These are phyloP conservation scores for Cucurbitaria berberidis DNA, from an alignment of 2,329 filamentous ascomycete genomes.

Conservation along the genomic window DNA sequence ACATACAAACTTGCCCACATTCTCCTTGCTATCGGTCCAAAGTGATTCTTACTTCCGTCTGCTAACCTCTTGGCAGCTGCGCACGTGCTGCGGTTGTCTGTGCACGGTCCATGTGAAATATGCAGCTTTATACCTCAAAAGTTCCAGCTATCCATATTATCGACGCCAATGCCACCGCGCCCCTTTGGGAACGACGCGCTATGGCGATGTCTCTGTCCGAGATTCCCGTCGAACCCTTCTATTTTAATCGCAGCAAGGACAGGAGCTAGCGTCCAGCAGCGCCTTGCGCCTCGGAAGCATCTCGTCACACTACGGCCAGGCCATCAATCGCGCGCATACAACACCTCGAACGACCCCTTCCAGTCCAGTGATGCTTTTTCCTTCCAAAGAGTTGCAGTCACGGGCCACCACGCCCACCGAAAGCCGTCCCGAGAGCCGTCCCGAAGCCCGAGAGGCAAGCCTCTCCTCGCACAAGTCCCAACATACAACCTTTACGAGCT, in stretches of 20 bases:
- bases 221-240: slow-evolving; percentile 20
- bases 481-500: slow-evolving; percentile 40
- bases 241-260: not conserved
- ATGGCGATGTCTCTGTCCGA: slow-evolving; percentile 45
- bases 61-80: not conserved
- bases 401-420: no score
- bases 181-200: slow-evolving; percentile 44
- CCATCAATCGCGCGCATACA: slow-evolving; percentile 23
- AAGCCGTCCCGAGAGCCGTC: not conserved
- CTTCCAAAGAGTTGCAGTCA: slow-evolving; percentile 1
- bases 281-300: slow-evolving; percentile 1
- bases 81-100: not conserved
- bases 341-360: slow-evolving; percentile 5
- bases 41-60: no score
- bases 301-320: no score
- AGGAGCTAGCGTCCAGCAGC: slow-evolving; percentile 1
- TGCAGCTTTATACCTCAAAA: slow-evolving; percentile 6
- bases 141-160: slow-evolving; percentile 4
- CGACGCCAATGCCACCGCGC: slow-evolving; percentile 36
- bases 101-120: not conserved
- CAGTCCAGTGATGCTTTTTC: slow-evolving; percentile 6
- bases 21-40: no score
- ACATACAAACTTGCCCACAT: no score
- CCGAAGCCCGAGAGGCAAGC: slow-evolving; percentile 4
- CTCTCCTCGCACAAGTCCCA: slow-evolving; percentile 31